Evolutionary conservation across 192 early-diverging fungal genomes (phyloP).

Genomic region (Coemansia furcata): DNA sequence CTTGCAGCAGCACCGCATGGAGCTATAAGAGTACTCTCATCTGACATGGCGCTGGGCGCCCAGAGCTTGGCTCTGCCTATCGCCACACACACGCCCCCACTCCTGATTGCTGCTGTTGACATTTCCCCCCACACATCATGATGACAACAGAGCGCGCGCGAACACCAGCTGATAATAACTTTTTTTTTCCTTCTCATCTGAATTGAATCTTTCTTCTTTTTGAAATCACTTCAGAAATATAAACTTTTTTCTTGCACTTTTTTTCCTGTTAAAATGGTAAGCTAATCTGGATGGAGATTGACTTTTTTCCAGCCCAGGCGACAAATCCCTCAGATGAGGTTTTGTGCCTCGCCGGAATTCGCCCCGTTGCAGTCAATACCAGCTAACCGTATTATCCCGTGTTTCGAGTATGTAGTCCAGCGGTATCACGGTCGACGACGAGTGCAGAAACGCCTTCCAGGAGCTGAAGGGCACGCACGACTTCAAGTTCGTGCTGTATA

Average conservation of each 20-base stretch:
- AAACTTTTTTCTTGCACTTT: neutral
- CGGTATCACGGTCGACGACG: conserved; percentile 68
- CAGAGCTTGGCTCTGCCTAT: no score
- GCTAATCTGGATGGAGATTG: neutral
- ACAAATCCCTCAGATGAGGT: neutral
- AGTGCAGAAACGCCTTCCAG: conserved; percentile 64
- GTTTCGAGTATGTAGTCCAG: conserved; percentile 57
- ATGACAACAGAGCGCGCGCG: neutral
- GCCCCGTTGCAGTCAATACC: neutral
- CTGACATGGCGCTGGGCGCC: no score
- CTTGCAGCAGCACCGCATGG: neutral
- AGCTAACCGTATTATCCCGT: neutral
- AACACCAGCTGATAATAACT: neutral
- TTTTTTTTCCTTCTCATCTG: neutral
- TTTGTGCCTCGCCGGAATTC: neutral
- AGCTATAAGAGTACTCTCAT: neutral
- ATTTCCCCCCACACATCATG: neutral
- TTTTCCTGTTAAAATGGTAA: neutral
- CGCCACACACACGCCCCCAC: neutral
- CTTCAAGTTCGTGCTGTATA: conserved; percentile 75
- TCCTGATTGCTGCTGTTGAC: neutral
- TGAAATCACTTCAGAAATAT: neutral
- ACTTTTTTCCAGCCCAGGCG: neutral
- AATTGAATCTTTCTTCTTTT: neutral
- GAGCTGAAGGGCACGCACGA: conserved; percentile 63